These are phyloP conservation scores for Sporothrix curviconia DNA, from an alignment of 2,329 filamentous ascomycete species.

Conservation along the genomic window DNA sequence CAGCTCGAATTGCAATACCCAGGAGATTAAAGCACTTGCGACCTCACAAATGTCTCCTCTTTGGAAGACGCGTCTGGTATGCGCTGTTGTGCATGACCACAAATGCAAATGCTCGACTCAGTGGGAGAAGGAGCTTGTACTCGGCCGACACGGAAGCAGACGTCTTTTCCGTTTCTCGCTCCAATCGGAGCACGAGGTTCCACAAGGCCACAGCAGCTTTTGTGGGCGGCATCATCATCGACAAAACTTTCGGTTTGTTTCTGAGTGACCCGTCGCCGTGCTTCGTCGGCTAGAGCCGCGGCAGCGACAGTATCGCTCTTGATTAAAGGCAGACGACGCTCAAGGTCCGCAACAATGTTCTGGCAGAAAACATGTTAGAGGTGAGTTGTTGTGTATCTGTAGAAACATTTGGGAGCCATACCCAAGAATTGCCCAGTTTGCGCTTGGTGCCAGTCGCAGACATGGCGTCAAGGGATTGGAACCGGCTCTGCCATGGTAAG, in stretches of 20 bases:
- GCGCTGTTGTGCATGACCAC: conserved; percentile 49
- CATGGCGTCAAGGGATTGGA: too few relatives aligned
- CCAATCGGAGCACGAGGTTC: conserved; percentile 14
- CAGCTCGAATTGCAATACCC: conserved; percentile 25
- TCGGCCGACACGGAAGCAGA: conserved; percentile 16
- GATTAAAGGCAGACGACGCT: conserved; percentile 10
- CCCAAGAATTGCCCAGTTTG: conserved; percentile 1
- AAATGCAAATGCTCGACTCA: conserved; percentile 54
- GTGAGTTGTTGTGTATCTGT: too few relatives aligned
- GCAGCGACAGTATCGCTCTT: conserved; percentile 12
- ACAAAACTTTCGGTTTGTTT: not conserved
- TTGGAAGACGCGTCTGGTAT: not conserved
- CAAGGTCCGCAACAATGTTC: conserved; percentile 4
- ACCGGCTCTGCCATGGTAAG: conserved; percentile 1
- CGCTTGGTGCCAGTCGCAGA: conserved; percentile 4
- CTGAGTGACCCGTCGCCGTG: not conserved
- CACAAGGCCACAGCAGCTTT: conserved; percentile 14
- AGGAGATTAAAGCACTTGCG: conserved; percentile 5
- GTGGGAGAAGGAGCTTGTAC: conserved; percentile 30
- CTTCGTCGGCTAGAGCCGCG: conserved; percentile 9
- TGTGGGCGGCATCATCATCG: not conserved
- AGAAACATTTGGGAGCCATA: not conserved
- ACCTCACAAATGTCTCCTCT: not conserved
- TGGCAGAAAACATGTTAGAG: too few relatives aligned
- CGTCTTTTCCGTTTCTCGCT: not conserved